Base-by-base conservation (phyloP, 2,329 filamentous ascomycete species). In the Diaporthe amygdali region DNA sequence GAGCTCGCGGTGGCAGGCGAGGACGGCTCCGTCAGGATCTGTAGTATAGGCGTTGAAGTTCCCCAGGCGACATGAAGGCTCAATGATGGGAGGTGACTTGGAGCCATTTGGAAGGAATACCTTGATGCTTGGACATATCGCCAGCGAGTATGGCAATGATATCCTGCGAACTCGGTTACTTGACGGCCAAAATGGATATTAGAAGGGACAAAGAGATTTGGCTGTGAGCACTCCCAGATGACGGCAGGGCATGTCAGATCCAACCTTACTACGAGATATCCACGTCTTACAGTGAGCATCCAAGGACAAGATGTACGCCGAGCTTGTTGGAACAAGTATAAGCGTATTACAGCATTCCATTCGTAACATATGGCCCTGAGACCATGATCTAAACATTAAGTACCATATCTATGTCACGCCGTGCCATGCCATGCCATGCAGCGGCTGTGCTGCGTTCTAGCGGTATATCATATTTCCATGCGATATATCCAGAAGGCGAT, bases 1-100 rank as follows among this genome's bases (percentile, higher is more conserved):
- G 83, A 87, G 74, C 77, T 90, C 32, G 88, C 87, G 5, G 79
- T 90, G 71, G 88, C 88, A 27, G 87, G 90, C 64, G 90, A 91
- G 75, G 90, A 92, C 78, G 85, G 85, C 73, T 90, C 90, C 51
- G 78, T 92, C 61, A 84, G 90, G 74, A 80, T 92, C 71, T 90
- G 90, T 78, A 82, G 15, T 25, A 51, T 59, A 59, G 66, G 83
- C 6, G 81, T 88, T 71, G 74, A 74, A 9, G 72, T 75, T 30
- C 70, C 71, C 30, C 66, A 75, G 25, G 30, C n/a, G 44, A 7
- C n/a, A 1, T 64, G 14, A 49, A 6, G 14, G 7, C n/a, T 14
- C 4, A 47, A 30, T 34, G 44, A 15, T 10, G 15, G 27, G 4
- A 6, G n/a, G 1, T 20, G 12, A 7, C 34, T 15, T 22, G 9